Evolutionary conservation across 371 early-diverging fungal species (phyloP), one percentile per base, ranked within the genome.

Genomic region (Saksenaea oblongispora): DNA sequence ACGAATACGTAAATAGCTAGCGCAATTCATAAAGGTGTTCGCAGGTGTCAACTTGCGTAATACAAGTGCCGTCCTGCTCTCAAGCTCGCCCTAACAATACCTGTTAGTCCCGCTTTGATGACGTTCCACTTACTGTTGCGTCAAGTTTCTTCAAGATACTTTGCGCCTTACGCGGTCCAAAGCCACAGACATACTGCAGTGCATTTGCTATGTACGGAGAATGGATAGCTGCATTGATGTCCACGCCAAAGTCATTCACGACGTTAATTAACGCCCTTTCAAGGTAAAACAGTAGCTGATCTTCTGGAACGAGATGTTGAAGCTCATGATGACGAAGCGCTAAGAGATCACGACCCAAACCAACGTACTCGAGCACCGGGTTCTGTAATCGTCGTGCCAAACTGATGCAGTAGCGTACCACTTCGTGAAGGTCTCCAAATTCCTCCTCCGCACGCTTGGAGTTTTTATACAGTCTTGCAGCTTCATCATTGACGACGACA

Each of bases 141-240:
- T 84, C 82, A 31, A 88, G 72, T 27, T 79, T 83, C 59, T 86
- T 84, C 27, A 92, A 62, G 14, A 93, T 73, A 53, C 75, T 84
- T 35, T 86, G 84, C 0, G 95, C 95, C 75, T 99, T 99, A 65
- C 98, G 86, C 27, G 97, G 95, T 9, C 99, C 99, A 53, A 99
- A 83, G 3, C 99, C 99, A 68, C 93, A 84, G 14, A 98, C 94
- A 64, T 95, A 98, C 61, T 91, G 93, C 34, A 98, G 82, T 14
- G 90, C 84, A 17, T 83, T 72, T 0, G 89, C 84, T 64, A 84
- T 78, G 66, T 95, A 92, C 9, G 91, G 82, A n/a, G 84, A 84
- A 15, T 74, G 71, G 0, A 90, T 84, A 1, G 87, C 87, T 8
- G 84, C 86, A 70, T 97, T 95, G 61, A 99, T 88, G 70, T 96